These are phyloP conservation scores for Penicillium brasilianum DNA, from an alignment of 2,329 filamentous ascomycete genomes.

Conservation along the genomic window DNA sequence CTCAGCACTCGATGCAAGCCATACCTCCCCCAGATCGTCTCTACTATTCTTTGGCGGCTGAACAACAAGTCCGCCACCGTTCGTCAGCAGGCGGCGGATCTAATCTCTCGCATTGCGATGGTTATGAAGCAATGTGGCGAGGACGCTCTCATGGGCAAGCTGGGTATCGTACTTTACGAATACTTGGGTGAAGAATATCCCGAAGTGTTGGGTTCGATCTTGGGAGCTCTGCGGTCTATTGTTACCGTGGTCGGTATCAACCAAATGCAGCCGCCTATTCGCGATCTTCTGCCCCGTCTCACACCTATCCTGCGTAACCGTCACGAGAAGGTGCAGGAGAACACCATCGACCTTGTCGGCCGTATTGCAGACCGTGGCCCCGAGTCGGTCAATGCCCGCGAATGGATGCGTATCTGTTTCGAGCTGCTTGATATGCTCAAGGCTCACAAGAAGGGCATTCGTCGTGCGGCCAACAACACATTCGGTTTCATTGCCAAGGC, in stretches of 20 bases:
- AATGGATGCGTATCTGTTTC: constrained; percentile 99
- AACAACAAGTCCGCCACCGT: constrained; percentile 99
- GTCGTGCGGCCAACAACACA: constrained; percentile 97
- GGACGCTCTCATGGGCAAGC: constrained; percentile 92
- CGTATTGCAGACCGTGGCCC: constrained; percentile 97
- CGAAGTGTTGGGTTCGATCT: constrained; percentile 93
- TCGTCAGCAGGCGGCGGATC: constrained; percentile 92
- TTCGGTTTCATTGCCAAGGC: constrained; percentile 99
- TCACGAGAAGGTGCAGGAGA: constrained; percentile 99
- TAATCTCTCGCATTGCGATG: constrained; percentile 96
- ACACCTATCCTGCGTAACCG: constrained; percentile 98
- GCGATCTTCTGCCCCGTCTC: constrained; percentile 89
- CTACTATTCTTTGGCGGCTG: constrained; percentile 91
- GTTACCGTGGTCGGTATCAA: constrained; percentile 97
- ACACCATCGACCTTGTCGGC: constrained; percentile 96
- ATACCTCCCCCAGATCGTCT: constrained; percentile 95
- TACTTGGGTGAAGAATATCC: constrained; percentile 98
- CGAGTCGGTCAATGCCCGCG: constrained; percentile 92
- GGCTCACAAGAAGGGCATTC: constrained; percentile 98
- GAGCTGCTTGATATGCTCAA: constrained; percentile 99
- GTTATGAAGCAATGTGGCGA: constrained; percentile 99
- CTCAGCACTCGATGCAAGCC: constrained; percentile 92
- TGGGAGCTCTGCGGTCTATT: constrained; percentile 92
- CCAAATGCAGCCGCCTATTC: constrained; percentile 98
- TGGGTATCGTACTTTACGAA: constrained; percentile 93